phyloP scores from a whole-genome alignment of 257 asterid genomes.

The Scutellaria minor region DNA sequence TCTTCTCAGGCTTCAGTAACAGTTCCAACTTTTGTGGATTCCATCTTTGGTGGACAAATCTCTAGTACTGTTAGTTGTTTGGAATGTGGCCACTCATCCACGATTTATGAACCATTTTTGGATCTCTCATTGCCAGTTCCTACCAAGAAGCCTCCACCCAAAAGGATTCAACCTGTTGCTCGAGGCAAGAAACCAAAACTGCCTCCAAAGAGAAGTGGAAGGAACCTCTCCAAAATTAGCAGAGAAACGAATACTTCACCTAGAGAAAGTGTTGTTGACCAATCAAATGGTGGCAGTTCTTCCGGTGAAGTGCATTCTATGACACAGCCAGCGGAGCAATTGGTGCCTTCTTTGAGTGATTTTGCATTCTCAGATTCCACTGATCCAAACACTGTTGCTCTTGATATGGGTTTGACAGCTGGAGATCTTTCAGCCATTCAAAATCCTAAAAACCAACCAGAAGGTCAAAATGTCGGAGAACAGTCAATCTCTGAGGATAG shows the following conservation, averaged over 20 bases:
- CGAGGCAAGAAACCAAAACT: constrained; percentile 73
- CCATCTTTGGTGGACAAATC: constrained; percentile 82
- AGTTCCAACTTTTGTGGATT: constrained; percentile 68
- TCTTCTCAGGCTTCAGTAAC: constrained; percentile 41
- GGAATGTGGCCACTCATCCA: constrained; percentile 84
- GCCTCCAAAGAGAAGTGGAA: constrained; percentile 67
- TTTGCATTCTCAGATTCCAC: constrained; percentile 42
- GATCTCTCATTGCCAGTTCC: constrained; percentile 95
- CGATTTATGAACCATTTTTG: constrained; percentile 74
- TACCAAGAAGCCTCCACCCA: constrained; percentile 69
- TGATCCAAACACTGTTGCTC: constrained; percentile 46
- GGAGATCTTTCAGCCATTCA: constrained; percentile 46
- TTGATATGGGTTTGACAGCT: constrained; percentile 53
- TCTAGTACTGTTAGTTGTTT: constrained; percentile 79
- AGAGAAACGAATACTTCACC: constrained; percentile 45
- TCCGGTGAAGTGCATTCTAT: constrained; percentile 43
- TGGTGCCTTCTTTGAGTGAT: constrained; percentile 43
- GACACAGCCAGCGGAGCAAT: constrained; percentile 40
- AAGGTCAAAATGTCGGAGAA: constrained; percentile 37
- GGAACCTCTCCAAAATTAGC: constrained; percentile 49
- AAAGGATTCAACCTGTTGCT: constrained; percentile 48
- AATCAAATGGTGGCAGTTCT: constrained; percentile 42
- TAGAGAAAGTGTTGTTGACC: constrained; percentile 46
- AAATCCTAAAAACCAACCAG: constrained; percentile 37
- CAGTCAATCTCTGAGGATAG: constrained; percentile 37